Conservation (phyloP, 768 basidiomycete species). For the Termitomyces sp. region DNA sequence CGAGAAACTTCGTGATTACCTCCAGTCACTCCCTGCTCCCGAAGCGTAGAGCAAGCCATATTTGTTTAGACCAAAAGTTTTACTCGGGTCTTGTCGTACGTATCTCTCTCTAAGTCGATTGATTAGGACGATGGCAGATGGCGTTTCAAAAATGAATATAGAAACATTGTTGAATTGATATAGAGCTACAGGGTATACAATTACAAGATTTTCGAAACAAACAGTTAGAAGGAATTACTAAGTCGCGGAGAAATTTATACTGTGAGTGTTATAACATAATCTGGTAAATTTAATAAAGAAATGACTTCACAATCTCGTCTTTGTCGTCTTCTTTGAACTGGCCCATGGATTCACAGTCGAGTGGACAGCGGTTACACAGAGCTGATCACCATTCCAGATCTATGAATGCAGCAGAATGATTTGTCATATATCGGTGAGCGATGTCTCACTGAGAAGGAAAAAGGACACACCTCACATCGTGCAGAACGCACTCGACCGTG, state of each 20-base stretch:
- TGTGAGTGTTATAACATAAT: neutral
- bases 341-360: conserved; percentile 28
- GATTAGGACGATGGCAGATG: neutral
- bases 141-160: neutral
- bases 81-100: neutral
- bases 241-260: neutral
- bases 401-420: conserved; percentile 11
- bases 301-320: conserved; percentile 7
- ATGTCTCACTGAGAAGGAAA: no score
- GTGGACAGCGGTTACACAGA: conserved; percentile 40
- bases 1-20: conserved; percentile 52
- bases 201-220: neutral
- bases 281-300: neutral
- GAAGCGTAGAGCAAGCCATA: neutral
- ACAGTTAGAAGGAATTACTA: neutral
- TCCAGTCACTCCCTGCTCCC: conserved; percentile 26
- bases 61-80: neutral
- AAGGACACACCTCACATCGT: conserved; percentile 34
- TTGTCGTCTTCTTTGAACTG: conserved; percentile 1
- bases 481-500: conserved; percentile 35
- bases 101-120: neutral
- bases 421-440: neutral
- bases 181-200: neutral
- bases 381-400: conserved; percentile 35
- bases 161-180: neutral